phyloP scores from a whole-genome alignment of 2,329 filamentous ascomycete genomes.

The Cadophora sp. region DNA sequence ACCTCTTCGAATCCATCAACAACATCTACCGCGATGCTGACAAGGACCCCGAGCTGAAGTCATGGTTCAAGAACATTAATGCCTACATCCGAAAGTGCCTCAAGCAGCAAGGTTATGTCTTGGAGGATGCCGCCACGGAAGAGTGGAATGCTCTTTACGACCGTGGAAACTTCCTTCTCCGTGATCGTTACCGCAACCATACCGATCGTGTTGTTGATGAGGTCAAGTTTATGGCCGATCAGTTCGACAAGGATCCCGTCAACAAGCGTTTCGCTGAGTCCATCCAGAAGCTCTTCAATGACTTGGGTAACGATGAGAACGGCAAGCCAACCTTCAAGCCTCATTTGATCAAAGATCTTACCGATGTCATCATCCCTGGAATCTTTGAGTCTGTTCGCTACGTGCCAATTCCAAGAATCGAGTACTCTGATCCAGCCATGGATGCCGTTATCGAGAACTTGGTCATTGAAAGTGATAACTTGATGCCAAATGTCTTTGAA shows the following conservation, averaged over 20 bases:
- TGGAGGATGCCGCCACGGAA: constrained; percentile 78
- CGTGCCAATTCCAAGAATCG: constrained; percentile 90
- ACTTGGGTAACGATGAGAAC: constrained; percentile 85
- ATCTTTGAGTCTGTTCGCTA: constrained; percentile 87
- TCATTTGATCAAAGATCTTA: constrained; percentile 87
- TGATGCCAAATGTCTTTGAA: constrained; percentile 91
- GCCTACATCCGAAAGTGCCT: constrained; percentile 82
- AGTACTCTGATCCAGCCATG: constrained; percentile 83
- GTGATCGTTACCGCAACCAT: constrained; percentile 85
- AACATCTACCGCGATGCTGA: constrained; percentile 88
- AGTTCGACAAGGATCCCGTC: constrained; percentile 87
- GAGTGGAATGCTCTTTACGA: constrained; percentile 90
- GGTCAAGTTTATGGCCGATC: constrained; percentile 84
- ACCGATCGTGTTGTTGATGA: constrained; percentile 89
- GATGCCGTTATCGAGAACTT: constrained; percentile 95
- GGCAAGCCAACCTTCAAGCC: constrained; percentile 92
- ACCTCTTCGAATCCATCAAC: constrained; percentile 84
- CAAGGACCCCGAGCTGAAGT: constrained; percentile 81
- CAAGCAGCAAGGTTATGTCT: constrained; percentile 88
- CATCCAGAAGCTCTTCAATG: constrained; percentile 83
- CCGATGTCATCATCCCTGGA: constrained; percentile 83
- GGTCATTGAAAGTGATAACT: constrained; percentile 94
- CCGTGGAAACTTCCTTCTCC: constrained; percentile 83
- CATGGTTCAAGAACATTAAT: constrained; percentile 86
- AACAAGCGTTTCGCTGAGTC: constrained; percentile 82